These are phyloP conservation scores for Williopsis jadinii DNA, from an alignment of 1,139 yeast species.

Conservation along the genomic window DNA sequence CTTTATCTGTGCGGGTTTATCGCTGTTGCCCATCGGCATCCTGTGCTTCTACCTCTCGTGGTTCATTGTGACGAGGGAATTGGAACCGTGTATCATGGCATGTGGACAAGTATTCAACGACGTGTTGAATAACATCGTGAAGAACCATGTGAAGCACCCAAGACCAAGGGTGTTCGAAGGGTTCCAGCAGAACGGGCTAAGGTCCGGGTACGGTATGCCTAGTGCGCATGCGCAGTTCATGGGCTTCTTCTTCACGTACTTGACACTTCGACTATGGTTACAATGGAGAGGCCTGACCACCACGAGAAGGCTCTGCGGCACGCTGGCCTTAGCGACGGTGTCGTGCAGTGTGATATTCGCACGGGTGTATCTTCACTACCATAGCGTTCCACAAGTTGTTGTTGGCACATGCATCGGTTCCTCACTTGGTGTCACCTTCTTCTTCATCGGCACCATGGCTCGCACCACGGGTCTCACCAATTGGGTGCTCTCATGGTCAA, in stretches of 20 bases:
- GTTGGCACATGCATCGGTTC: constrained; percentile 46
- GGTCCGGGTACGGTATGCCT: constrained; percentile 89
- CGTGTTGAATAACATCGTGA: constrained; percentile 59
- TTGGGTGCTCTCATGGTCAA: constrained; percentile 45
- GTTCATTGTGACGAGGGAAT: constrained; percentile 75
- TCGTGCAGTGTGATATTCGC: constrained; percentile 58
- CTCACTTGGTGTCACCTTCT: constrained; percentile 55
- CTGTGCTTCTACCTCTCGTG: constrained; percentile 78
- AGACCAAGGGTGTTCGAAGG: constrained; percentile 62
- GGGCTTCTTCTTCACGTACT: constrained; percentile 75
- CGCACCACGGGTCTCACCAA: constrained; percentile 58
- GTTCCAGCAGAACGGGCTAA: constrained; percentile 36
- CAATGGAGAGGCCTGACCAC: constrained; percentile 33
- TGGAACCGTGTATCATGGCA: constrained; percentile 77
- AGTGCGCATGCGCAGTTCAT: constrained; percentile 94
- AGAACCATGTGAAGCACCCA: constrained; percentile 58
- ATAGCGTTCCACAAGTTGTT: constrained; percentile 61
- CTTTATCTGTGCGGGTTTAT: constrained; percentile 57
- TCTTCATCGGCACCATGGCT: constrained; percentile 40
- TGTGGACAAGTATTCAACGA: constrained; percentile 85
- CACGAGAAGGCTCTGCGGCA: constrained; percentile 23
- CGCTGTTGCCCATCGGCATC: constrained; percentile 77
- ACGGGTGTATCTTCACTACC: constrained; percentile 74
- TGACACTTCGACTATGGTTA: constrained; percentile 40
- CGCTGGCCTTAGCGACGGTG: constrained; percentile 19